Base-by-base conservation (phyloP, 169 alveolate genomes). In the Plasmodium cynomolgi region DNA sequence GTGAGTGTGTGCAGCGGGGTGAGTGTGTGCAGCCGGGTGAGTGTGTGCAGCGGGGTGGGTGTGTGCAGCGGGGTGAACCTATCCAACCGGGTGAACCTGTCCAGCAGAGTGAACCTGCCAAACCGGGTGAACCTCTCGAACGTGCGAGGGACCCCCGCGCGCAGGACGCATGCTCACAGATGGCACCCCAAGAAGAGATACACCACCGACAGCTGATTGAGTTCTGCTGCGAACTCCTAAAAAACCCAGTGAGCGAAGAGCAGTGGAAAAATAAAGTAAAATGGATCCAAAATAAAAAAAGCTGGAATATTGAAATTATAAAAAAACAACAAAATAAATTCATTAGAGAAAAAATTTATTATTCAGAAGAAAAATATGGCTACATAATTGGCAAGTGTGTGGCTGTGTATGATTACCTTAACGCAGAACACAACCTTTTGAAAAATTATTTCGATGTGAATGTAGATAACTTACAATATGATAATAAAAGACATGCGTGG, bases 401-500 rank as follows among this genome's bases (percentile, higher is more conserved):
- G 39, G 85, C 85, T 1, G 62, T 80, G 8, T 80, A 44, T 80
- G 85, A 80, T n/a, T 80, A 20, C 56, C 71, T 80, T 13, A 80
- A 39, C 62, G 73, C 85, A 39, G 72, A 80, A 44, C 72, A 80
- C 31, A 47, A 80, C 1, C 37, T 80, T 20, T 39, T 80, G 17
- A 34, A 80, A 23, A 39, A 80, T 80, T 80, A 80, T 39, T 80
- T 80, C 33, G 72, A 80, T 23, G 71, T 44, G 1, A 80, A 80
- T 39, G 72, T 80, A 23, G 23, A 39, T 0, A 80, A 80, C 17
- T 20, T 80, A 23, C 85, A 80, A 23, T 80, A 80, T 23, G 85
- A 80, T 17, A 80, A 39, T 80, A 80, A 80, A 33, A 80, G 62
- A 80, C 50, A 80, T 23, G 85, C 85, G 0, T 96, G 97, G 97